Evolutionary conservation across 805 yeast genomes (phyloP), one percentile per base, ranked within the genome.

Genomic region (Metschnikowia colocasiae): DNA sequence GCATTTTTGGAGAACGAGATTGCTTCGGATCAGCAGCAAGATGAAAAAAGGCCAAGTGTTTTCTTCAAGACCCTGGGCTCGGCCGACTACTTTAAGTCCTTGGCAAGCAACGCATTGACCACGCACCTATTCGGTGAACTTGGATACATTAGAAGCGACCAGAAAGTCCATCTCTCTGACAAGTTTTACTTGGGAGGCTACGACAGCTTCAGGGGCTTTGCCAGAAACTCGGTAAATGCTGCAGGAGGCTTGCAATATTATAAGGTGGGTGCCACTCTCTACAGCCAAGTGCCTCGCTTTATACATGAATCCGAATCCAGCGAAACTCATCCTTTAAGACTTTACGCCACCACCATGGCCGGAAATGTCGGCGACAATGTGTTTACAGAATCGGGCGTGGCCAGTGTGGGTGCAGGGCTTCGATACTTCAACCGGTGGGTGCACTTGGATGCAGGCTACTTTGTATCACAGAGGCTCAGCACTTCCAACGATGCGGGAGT

Each of bases 121-220:
- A 51, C 82, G 26, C 78, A 77, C 41, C 53, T 78, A 1, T 67
- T 79, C 1, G 57, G 74, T 4, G 76, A 75, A 38, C 68, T 78
- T 33, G 96, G 96, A 4, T 71, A 73, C 46, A 68, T 87, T 25
- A 30, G 52, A 13, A 43, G 51, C 10, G 46, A 48, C 19, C 53
- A 67, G 46, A 12, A 34, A 9, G 66, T 87, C 1, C 91, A 86
- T 58, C 59, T 83, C 26, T 76, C 83, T 60, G 99, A 92, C 63
- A 77, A 87, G 53, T 92, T 91, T 62, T 87, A 83, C 59, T 71
- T 87, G 38, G 95, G 97, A 15, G 97, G 96, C 0, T 78, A 82
- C 12, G 76, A 81, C 46, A 85, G 83, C 45, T 80, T 89, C 25
- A 73, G 85, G 48, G 89, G 91, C 1, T 87, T 85, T 59, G 73